Evolutionary conservation across 1,284 basidiomycete species (phyloP).

Genomic region (Naganishia sp.): DNA sequence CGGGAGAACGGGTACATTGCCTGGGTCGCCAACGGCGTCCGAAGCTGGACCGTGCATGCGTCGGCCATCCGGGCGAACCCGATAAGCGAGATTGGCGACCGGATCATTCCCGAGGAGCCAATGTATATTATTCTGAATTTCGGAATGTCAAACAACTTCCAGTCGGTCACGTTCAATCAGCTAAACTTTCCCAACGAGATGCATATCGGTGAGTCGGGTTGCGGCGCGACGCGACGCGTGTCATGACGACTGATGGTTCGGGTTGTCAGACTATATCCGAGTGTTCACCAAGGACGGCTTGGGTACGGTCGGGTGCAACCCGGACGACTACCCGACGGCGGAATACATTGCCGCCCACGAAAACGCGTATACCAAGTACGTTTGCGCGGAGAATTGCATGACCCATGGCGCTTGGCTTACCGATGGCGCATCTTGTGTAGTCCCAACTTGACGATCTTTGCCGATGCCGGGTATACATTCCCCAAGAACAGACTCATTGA

Average conservation of each 20-base stretch:
- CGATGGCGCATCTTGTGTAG: background rate
- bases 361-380: conserved; percentile 46
- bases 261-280: conserved; percentile 53
- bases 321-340: conserved; percentile 49
- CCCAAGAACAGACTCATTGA: conserved; percentile 51
- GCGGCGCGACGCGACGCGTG: conserved; percentile 30
- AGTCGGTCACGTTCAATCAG: conserved; percentile 50
- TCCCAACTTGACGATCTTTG: conserved; percentile 54
- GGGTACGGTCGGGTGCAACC: conserved; percentile 47
- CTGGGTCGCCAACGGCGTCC: conserved; percentile 64
- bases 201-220: conserved; percentile 38
- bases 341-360: conserved; percentile 48
- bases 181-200: conserved; percentile 56
- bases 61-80: conserved; percentile 62
- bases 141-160: conserved; percentile 55
- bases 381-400: background rate
- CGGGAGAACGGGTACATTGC: conserved; percentile 63
- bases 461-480: conserved; percentile 44
- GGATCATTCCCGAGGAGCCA: conserved; percentile 76
- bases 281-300: conserved; percentile 56
- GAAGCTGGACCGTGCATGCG: conserved; percentile 61
- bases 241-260: conserved; percentile 4
- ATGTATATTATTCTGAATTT: conserved; percentile 55
- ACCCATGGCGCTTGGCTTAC: no score
- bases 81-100: conserved; percentile 60